Evolutionary conservation across 73 alveolate genomes (phyloP), one percentile per base, ranked within the genome.

Genomic region (Durusdinium trenchii): DNA sequence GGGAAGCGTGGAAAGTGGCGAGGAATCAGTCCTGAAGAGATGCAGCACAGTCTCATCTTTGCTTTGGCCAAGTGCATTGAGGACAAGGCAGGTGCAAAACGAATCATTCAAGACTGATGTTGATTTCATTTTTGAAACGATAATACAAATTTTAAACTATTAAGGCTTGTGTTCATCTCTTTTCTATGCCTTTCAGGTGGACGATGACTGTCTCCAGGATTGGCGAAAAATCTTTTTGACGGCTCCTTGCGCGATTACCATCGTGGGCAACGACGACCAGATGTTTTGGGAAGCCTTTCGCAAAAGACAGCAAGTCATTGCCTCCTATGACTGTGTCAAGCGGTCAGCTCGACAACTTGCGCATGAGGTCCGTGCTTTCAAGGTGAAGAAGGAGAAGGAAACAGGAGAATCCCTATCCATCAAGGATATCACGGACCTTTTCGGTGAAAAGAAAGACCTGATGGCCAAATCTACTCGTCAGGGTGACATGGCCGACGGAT

Each of bases 401-500:
- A 23, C 81, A 30, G 81, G 81, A 30, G 81, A 67, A 30, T 23
- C 30, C 18, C 40, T 73, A 51, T 73, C 84, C 35, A 3, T 73
- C 84, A 73, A 73, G 28, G 84, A 73, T 10, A 9, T 73, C 36
- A 73, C 36, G 32, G 84, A 73, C 50, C 9, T 73, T 47, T 73
- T 73, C 5, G 84, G 32, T 51, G 32, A 2, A 51, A 47, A 73
- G 52, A 47, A 73, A 51, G 40, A 51, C 36, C 52, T 36, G 52
- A 73, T 73, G 84, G 84, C 84, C 51, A 30, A 6, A 47, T 35
- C 84, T 36, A 73, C 52, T 51, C 35, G 40, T 9, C 50, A 30
- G 84, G 9, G 52, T 36, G 84, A 73, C 51, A 73, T 73, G 84
- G 84, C 84, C 51, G 84, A 73, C 28, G 84, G 84, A 18, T 73